Base-by-base conservation (phyloP, 768 basidiomycete genomes). In the Auriscalpium vulgare region DNA sequence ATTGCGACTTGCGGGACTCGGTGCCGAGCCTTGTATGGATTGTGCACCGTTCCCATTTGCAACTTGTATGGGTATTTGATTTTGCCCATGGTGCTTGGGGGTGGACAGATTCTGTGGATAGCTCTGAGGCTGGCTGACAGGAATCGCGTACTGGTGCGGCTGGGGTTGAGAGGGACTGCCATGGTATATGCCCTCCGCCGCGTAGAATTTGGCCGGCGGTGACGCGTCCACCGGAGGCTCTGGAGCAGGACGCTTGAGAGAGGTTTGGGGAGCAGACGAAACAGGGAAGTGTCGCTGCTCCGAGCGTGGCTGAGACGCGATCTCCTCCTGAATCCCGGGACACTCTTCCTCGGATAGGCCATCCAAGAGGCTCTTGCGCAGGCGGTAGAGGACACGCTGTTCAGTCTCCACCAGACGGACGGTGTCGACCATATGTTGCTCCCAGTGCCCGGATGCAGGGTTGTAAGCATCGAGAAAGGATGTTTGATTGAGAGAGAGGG, bases 381-480 rank as follows among this genome's bases (percentile, higher is more conserved):
- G 69, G 57, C 81, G 78, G 68, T 85, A 87, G 8, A 88, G 67
- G 36, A 87, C 66, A 35, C 85, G 73, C 59, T 87, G 84, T 58
- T 83, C 82, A 1, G 73, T 75, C 47, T 77, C 75, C 44, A 87
- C 80, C 38, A 80, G 63, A 37, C 84, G 78, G 4, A 87, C 84
- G 14, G 80, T 77, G 43, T 72, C 73, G 56, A 83, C 76, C 40
- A 77, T 72, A 62, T 86, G 84, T 57, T 86, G 85, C 52, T 85
- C 84, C 86, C 86, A 88, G 53, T 83, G 78, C 0, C 77, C 72
- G 0, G 81, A 75, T 2, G 64, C 57, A 8, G 76, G 72, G 55
- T 82, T 78, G 65, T 77, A 87, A 3, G 80, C 74, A 59, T 88
- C 86, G 46, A 88, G 70, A 63, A 81, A 87, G 2, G 83, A 79